These are phyloP conservation scores for Trifolium repens DNA, from an alignment of 306 rosid genomes.

Conservation along the genomic window DNA sequence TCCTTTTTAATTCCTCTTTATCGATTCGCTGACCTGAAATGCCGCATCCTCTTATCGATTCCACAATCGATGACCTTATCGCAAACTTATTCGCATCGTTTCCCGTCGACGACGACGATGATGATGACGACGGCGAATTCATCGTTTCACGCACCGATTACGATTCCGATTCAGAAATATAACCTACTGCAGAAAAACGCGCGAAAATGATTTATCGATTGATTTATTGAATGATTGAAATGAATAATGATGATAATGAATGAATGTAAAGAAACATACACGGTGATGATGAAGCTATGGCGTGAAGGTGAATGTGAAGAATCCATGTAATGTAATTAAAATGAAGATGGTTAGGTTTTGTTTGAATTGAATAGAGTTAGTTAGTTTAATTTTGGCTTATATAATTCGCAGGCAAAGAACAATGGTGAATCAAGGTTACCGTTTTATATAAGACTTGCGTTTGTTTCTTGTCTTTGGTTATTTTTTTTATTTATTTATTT, in stretches of 20 bases:
- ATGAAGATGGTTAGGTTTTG: too few relatives aligned
- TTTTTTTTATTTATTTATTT: neutral
- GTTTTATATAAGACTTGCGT: neutral
- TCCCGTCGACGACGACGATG: constrained; percentile 38
- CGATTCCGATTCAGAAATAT: constrained; percentile 19
- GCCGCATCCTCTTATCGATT: constrained; percentile 67
- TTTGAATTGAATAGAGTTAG: too few relatives aligned
- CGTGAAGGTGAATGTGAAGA: neutral
- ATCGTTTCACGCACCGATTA: constrained; percentile 23
- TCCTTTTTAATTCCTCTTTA: constrained; percentile 63
- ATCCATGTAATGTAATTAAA: neutral
- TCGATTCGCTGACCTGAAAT: constrained; percentile 56
- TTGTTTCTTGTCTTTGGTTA: neutral
- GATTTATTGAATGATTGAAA: constrained; percentile 5
- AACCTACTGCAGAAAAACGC: neutral
- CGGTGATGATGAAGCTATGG: neutral
- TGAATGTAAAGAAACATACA: neutral
- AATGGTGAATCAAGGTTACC: neutral
- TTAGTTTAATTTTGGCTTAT: neutral
- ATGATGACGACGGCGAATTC: constrained; percentile 48
- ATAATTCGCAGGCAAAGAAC: neutral
- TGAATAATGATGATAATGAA: neutral
- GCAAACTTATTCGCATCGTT: constrained; percentile 47
- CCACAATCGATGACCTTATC: constrained; percentile 59
- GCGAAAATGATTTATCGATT: neutral